A percentile compares a stretch with the other conserved stretches of the same genome.
phyloP scores from a whole-genome alignment of 176 grass and related monocot species.

The Lolium perenne region DNA sequence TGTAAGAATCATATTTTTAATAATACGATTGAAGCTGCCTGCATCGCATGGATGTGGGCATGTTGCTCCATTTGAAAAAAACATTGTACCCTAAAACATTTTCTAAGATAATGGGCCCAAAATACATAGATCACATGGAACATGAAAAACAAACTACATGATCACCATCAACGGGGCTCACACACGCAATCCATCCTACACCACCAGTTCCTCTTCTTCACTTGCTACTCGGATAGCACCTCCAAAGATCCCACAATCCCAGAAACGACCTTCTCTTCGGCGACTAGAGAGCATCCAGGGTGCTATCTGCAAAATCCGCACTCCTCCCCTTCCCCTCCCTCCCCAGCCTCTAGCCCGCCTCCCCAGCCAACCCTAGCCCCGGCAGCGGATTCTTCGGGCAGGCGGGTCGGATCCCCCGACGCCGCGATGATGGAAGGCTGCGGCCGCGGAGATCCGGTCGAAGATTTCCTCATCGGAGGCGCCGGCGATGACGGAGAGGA shows the following conservation, averaged over 20 bases:
- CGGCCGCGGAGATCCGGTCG: conserved; percentile 21
- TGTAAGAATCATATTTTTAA: no score
- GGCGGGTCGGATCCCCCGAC: background rate
- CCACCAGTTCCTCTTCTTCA: conserved; percentile 14
- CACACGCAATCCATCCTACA: background rate
- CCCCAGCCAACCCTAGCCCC: conserved; percentile 36
- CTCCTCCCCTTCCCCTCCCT: conserved; percentile 27
- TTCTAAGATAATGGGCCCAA: no score
- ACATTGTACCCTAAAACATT: no score
- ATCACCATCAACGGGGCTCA: background rate
- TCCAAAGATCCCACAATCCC: background rate
- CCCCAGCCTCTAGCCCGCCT: background rate
- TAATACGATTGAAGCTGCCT: no score
- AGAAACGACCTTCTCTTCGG: rapidly evolving
- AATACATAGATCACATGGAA: no score
- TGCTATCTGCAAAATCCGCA: conserved; percentile 25
- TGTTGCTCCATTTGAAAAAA: no score
- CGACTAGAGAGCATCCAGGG: background rate
- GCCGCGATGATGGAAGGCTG: conserved; percentile 31
- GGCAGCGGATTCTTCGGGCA: conserved; percentile 9
- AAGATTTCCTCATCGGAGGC: conserved; percentile 44
- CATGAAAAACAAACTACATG: background rate
- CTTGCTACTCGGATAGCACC: background rate
- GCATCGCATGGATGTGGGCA: no score
- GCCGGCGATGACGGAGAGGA: conserved; percentile 21